Evolutionary conservation across 257 asterid genomes (phyloP).

Genomic region (Gentiana dahurica): DNA sequence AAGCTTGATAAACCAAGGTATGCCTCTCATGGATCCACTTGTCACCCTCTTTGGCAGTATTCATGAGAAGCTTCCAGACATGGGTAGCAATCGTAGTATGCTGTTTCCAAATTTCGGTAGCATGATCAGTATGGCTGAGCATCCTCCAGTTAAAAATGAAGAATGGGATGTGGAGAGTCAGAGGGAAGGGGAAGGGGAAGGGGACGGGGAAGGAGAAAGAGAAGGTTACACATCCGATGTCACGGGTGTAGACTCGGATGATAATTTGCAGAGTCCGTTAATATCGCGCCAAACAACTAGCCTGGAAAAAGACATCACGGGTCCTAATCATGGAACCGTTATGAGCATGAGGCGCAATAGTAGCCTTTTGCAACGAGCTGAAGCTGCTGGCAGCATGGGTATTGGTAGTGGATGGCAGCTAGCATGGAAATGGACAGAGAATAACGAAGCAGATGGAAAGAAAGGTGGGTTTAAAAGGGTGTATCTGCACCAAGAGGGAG

Average conservation of each 20-base stretch:
- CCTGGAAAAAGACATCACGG: conserved; percentile 14
- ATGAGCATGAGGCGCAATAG: conserved; percentile 12
- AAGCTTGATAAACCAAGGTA: conserved; percentile 12
- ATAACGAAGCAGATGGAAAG: conserved; percentile 13
- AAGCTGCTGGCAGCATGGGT: conserved; percentile 14
- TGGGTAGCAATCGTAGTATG: conserved; percentile 13
- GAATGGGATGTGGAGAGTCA: conserved; percentile 17
- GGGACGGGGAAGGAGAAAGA: conserved; percentile 15
- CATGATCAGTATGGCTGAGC: conserved; percentile 11
- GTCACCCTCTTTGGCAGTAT: conserved; percentile 19
- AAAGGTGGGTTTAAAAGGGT: conserved; percentile 15
- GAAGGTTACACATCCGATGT: conserved; percentile 11
- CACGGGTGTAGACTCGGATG: conserved; percentile 12
- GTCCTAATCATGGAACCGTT: conserved; percentile 11
- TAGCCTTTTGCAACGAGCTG: conserved; percentile 6
- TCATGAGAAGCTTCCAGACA: conserved; percentile 18
- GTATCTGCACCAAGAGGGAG: conserved; percentile 13
- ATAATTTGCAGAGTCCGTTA: conserved; percentile 15
- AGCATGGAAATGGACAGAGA: conserved; percentile 19
- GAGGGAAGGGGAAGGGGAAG: conserved; percentile 11
- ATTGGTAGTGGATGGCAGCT: conserved; percentile 21
- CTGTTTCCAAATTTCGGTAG: conserved; percentile 16
- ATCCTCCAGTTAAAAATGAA: conserved; percentile 9
- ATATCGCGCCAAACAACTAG: conserved; percentile 18
- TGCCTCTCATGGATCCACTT: conserved; percentile 16